Evolutionary conservation across 164 flowering plant genomes (phyloP), one percentile per base, ranked within the genome.

Genomic region (Malania oleifera): DNA sequence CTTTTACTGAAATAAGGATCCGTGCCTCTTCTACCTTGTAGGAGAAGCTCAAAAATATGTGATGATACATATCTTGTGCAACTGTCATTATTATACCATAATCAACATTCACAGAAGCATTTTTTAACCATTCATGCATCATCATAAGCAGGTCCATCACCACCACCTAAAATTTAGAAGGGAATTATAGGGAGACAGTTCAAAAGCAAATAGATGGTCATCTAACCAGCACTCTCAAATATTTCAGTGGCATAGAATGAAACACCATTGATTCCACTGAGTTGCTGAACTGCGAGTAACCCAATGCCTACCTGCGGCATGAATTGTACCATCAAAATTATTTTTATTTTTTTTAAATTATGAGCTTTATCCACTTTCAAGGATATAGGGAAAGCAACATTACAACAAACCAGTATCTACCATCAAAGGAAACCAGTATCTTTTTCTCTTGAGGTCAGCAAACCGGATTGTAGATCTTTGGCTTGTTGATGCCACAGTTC

Each of bases 371-470:
- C 18, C 17, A 26, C n/a, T 6, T 50, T 17, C 35, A 27, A 27
- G 5, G 7, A 50, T 26, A 1, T 17, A 26, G 11, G 6, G 9
- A 15, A 26, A 1, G 20, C 22, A 31, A 52, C 38, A 52, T 28
- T 6, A 29, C 41, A 47, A 55, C 19, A 24, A 55, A 39, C 19
- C 31, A 53, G n/a, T n/a, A 25, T 41, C 38, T 83, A 91, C 98
- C 96, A 74, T 77, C 70, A 91, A 74, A 51, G 98, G 98, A 60
- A 71, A 83, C 88, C 91, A 91, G 65, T 86, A 89, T 77, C 87
- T 75, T 73, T 73, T 81, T 20, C 74, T 79, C 77, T 74, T 84
- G 37, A 92, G 85, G 45, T 89, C 96, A 3, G 82, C 61, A 75
- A 89, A 78, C 6, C 83, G 77, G 8, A 89, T 76, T 10, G 84